phyloP scores from a whole-genome alignment of 768 basidiomycete genomes.

The Lactarius tabidus region DNA sequence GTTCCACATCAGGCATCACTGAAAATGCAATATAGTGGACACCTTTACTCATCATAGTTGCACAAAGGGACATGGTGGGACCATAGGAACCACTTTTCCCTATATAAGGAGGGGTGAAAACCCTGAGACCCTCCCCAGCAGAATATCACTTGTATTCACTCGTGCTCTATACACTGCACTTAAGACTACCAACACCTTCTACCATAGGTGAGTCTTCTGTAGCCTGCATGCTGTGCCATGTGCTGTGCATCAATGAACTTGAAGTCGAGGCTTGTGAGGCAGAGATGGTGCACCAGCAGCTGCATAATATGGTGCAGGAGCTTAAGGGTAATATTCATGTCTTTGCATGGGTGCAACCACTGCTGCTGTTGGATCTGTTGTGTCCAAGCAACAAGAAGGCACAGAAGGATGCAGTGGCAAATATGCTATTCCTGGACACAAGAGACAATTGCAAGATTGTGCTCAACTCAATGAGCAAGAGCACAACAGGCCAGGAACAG shows the following conservation, averaged over 20 bases:
- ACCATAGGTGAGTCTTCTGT: no score
- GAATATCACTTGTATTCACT: no score
- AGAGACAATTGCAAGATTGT: constrained; percentile 77
- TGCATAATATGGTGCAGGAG: constrained; percentile 93
- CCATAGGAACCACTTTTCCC: no score
- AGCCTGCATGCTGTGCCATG: no score
- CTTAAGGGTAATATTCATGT: constrained; percentile 92
- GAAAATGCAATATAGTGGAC: no score
- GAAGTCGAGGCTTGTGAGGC: constrained; percentile 69
- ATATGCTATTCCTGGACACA: constrained; percentile 62
- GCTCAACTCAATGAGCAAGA: constrained; percentile 64
- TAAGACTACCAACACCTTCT: no score
- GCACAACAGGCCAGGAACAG: constrained; percentile 77
- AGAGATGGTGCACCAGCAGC: constrained; percentile 72
- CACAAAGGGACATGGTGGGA: no score
- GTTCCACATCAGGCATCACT: no score
- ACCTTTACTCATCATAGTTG: no score
- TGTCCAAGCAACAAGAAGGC: constrained; percentile 35
- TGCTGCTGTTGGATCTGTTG: constrained; percentile 55
- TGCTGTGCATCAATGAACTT: constrained; percentile 52
- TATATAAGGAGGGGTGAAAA: no score
- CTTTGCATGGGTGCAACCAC: constrained; percentile 85
- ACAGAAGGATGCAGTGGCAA: constrained; percentile 45
- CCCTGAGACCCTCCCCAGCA: no score
- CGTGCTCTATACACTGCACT: no score